Evolutionary conservation across 257 asterid genomes (phyloP).

Genomic region (Solanum clarkiae): DNA sequence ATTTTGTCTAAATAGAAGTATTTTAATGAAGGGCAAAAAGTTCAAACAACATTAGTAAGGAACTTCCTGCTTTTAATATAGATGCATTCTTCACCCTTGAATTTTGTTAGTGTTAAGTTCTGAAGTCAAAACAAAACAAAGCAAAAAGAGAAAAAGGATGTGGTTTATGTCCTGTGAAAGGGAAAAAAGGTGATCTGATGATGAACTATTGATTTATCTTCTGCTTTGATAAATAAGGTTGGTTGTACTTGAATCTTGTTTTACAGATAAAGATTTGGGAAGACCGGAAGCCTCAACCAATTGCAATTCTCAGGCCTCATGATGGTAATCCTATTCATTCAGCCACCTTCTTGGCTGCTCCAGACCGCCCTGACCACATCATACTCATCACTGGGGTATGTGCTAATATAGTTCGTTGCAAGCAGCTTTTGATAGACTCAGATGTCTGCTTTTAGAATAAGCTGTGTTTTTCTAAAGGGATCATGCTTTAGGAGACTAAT

Average conservation of each 20-base stretch:
- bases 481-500: background rate
- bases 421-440: background rate
- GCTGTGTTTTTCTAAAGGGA: background rate
- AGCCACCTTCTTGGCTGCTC: constrained; percentile 79
- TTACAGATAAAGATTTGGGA: constrained; percentile 97
- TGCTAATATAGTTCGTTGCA: background rate
- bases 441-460: background rate
- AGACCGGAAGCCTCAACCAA: constrained; percentile 66
- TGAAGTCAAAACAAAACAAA: background rate
- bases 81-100: background rate
- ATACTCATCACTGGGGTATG: constrained; percentile 93
- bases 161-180: background rate
- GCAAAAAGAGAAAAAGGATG: background rate
- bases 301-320: constrained; percentile 88
- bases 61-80: too few species aligned
- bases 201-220: background rate
- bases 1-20: too few species aligned
- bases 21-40: too few species aligned
- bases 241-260: background rate
- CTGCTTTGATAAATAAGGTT: background rate
- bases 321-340: constrained; percentile 93
- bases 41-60: too few species aligned
- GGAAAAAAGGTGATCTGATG: background rate
- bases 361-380: constrained; percentile 84
- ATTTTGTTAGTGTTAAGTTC: background rate